A percentile compares a stretch with the other conserved stretches of the same genome.
Evolutionary conservation across 2,329 filamentous ascomycete genomes (phyloP).

Genomic region (Hymenoscyphus occultus): DNA sequence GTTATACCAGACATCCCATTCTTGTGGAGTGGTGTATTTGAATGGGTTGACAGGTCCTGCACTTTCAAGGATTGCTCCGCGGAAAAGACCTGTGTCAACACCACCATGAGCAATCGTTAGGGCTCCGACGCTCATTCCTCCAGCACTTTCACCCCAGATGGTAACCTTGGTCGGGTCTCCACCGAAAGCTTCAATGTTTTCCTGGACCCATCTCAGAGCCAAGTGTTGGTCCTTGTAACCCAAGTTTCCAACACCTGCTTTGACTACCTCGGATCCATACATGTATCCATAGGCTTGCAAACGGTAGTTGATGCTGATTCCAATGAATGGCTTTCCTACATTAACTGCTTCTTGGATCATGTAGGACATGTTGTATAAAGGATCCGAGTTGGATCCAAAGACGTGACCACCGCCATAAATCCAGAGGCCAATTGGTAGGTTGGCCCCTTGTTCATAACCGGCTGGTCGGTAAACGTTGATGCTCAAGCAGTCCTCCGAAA

Average conservation of each 20-base stretch:
- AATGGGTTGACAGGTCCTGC: constrained; percentile 31
- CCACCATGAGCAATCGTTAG: constrained; percentile 34
- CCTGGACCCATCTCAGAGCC: constrained; percentile 30
- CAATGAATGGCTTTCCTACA: background rate
- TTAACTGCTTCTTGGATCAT: constrained; percentile 37
- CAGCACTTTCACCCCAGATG: constrained; percentile 46
- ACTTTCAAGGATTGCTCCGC: constrained; percentile 48
- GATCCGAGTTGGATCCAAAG: constrained; percentile 39
- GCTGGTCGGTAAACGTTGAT: constrained; percentile 40
- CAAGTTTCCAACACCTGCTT: background rate
- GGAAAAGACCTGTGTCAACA: constrained; percentile 51
- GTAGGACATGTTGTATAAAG: constrained; percentile 43
- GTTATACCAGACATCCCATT: constrained; percentile 31
- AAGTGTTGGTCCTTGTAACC: background rate
- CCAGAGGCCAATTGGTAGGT: constrained; percentile 45
- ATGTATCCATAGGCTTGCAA: background rate
- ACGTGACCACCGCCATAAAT: constrained; percentile 44
- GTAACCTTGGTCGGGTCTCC: constrained; percentile 74
- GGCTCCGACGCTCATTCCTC: background rate
- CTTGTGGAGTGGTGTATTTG: background rate
- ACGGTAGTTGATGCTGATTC: background rate
- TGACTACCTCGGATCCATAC: background rate
- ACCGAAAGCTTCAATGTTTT: constrained; percentile 72
- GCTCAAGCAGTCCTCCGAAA: constrained; percentile 39
- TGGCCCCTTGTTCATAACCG: constrained; percentile 28